Base-by-base conservation (phyloP, 148 eudicot species). In the Camellia lanceoleosa region DNA sequence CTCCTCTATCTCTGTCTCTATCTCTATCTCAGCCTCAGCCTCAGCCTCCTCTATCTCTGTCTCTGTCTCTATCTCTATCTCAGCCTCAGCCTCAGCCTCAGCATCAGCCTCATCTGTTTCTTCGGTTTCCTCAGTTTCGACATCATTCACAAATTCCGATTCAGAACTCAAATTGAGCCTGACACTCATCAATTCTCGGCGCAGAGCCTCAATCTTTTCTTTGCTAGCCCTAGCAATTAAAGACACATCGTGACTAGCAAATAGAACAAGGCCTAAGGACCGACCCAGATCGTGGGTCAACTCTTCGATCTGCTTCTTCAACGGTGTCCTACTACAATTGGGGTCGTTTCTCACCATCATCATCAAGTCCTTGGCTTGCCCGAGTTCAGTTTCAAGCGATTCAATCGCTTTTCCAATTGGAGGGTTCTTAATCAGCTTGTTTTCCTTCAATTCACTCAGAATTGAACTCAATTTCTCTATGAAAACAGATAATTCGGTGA, bases 151-250 rank as follows among this genome's bases (percentile, higher is more conserved):
- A 78, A 82, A 74, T 30, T 82, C 90, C 6, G 88, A 87, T 42
- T 80, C 83, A 1, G 83, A 86, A 70, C 88, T 83, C 44, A 43
- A 74, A 73, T 82, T 86, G 65, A 84, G 89, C 79, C 86, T 88
- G 23, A 84, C 89, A 75, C 83, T 81, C 92, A 92, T 88, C 94
- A 92, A 85, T 58, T 94, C 92, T 75, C 79, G 85, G 41, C 92
- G 85, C 78, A 93, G 75, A 4, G 84, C 80, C 74, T 90, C 91
- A 52, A 93, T 85, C 74, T 89, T 84, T 46, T 88, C 86, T 85
- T 83, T 92, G 54, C 83, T 80, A 5, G 76, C 86, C 68, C 38
- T 30, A 30, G 38, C 38, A 30, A 30, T 1, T 30, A 89, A 73
- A 43, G 86, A 81, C 70, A 89, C 89, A 44, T 89, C 91, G 18